Conservation (phyloP, 2,329 filamentous ascomycete genomes). For the Scedosporium minutisporum region DNA sequence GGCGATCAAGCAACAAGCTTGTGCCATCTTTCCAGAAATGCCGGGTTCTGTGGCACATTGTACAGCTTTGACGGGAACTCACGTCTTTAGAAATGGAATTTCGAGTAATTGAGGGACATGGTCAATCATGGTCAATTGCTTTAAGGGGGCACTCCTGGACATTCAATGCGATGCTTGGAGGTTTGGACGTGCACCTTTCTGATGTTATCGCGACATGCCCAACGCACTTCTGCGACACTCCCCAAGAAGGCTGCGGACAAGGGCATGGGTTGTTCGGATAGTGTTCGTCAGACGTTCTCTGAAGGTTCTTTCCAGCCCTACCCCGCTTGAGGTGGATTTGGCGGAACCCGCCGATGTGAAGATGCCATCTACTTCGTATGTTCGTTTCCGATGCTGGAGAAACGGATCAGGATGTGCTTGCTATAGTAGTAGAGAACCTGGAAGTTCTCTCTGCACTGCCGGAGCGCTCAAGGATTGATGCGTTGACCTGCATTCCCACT, state of each 20-base stretch:
- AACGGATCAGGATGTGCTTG: no score
- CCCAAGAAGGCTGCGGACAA: neutral
- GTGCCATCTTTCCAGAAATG: neutral
- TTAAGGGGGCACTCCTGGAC: neutral
- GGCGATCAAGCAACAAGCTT: conserved; percentile 5
- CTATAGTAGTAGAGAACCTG: no score
- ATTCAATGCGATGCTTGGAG: neutral
- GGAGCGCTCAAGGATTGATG: no score
- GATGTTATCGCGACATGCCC: neutral
- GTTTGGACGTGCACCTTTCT: neutral
- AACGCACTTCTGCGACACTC: neutral
- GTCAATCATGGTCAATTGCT: neutral
- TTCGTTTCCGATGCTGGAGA: no score
- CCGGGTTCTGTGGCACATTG: neutral
- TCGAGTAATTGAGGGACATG: neutral
- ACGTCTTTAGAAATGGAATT: neutral
- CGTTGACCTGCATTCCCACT: no score
- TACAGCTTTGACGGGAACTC: neutral
- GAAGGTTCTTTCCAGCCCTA: neutral
- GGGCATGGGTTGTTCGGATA: neutral
- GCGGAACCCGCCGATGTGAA: no score
- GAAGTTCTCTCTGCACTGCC: no score
- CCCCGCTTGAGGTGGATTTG: no score
- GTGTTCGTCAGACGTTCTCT: neutral
- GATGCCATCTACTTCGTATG: no score